phyloP scores from a whole-genome alignment of 2,329 filamentous ascomycete genomes.

The Nothomitra cinnamomea region DNA sequence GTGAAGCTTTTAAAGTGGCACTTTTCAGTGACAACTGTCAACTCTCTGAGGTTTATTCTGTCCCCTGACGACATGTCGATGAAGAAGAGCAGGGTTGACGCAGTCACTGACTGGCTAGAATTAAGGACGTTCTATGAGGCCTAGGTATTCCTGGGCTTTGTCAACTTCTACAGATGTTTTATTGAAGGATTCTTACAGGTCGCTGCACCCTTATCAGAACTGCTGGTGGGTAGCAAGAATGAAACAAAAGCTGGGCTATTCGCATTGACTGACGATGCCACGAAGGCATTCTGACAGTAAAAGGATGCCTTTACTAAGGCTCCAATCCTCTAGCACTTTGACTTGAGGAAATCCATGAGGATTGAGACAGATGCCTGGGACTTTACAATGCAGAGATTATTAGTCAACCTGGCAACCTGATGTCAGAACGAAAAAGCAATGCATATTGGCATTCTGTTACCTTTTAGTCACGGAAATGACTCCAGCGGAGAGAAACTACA shows the following conservation, averaged over 20 bases:
- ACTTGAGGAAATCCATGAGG: conserved; percentile 8
- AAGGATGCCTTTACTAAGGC: too few relatives aligned
- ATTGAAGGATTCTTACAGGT: conserved; percentile 15
- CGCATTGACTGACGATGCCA: conserved; percentile 2
- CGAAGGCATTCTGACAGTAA: conserved; percentile 13
- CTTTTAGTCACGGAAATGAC: conserved; percentile 13
- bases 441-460: conserved; percentile 5
- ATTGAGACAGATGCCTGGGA: conserved; percentile 14
- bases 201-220: conserved; percentile 11
- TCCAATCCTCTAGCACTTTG: conserved; percentile 10
- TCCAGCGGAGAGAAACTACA: conserved; percentile 10
- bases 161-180: conserved; percentile 20
- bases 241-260: conserved; percentile 8
- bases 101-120: conserved; percentile 10
- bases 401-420: conserved; percentile 1
- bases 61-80: conserved; percentile 7
- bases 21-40: conserved; percentile 2
- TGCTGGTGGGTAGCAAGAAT: conserved; percentile 9
- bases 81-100: conserved; percentile 8
- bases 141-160: conserved; percentile 16
- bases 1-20: conserved; percentile 3
- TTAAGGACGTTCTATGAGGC: conserved; percentile 11
- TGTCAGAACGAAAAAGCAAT: not conserved
- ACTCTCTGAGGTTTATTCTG: conserved; percentile 2
- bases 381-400: conserved; percentile 11